Evolutionary conservation across 768 basidiomycete genomes (phyloP), one percentile per base, ranked within the genome.

Genomic region (Omphalotus guepiniiformis): DNA sequence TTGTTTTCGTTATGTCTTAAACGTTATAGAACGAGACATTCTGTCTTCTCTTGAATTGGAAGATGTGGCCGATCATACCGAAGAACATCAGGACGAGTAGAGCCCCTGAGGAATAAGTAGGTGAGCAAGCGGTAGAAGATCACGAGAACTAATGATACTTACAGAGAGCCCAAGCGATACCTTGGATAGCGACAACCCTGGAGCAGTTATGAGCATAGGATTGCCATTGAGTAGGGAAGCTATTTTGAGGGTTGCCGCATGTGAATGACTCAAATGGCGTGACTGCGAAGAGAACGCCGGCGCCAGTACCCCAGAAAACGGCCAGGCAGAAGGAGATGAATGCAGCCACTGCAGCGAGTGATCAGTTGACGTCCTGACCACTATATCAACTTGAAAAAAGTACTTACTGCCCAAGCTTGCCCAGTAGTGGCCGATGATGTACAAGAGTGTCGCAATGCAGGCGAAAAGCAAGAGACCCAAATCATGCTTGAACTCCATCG

Each of bases 301-400:
- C 65, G n/a, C 63, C 63, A 16, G 56, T 59, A 11, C 62, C 64
- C 45, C 65, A 67, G 51, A 67, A 67, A 13, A 67, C 53, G 9
- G 65, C 58, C n/a, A 58, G 48, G 25, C 62, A 47, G 32, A 67
- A 56, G 15, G 57, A 57, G 25, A 55, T 42, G 48, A 67, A 54
- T 15, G 56, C 45, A 21, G 59, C 49, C n/a, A 60, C 65, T 67
- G 42, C 21, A 23, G 11, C 39, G 18, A 42, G 13, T 5, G 22
- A 18, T 46, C 21, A 19, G 5, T 12, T 22, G 8, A 39, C 13
- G 11, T 19, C 26, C n/a, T n/a, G 29, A 35, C 26, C 7, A 39
- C 11, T 23, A n/a, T 32, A 8, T 16, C 4, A 19, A 28, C 26
- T 35, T 12, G n/a, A 23, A 3, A n/a, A n/a, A n/a, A n/a, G n/a